Percentiles rank a stretch among this genome's conserved stretches.
Evolutionary conservation across 2,329 filamentous ascomycete genomes (phyloP).

Genomic region (Huntiella savannae): DNA sequence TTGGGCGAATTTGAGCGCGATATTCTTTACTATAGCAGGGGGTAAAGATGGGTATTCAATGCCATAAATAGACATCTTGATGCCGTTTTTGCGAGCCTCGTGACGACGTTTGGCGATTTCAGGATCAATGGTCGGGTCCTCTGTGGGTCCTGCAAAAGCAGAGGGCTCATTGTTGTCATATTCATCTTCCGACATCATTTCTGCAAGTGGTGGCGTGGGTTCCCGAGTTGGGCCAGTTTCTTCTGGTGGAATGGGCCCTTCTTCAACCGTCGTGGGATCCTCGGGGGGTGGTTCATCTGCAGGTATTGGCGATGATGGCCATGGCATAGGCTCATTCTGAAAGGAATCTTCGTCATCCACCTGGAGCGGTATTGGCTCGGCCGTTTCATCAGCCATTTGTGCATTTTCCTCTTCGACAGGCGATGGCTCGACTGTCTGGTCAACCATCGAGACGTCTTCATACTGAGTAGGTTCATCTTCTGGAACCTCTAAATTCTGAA

Average conservation of each 20-base stretch:
- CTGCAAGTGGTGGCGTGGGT: slow-evolving; percentile 1
- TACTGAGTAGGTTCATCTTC: slow-evolving; percentile 2
- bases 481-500: slow-evolving; percentile 7
- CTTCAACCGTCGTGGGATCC: too few species aligned
- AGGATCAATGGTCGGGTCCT: slow-evolving; percentile 3
- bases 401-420: neutral
- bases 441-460: slow-evolving; percentile 3
- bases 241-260: too few species aligned
- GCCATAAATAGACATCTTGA: slow-evolving; percentile 50
- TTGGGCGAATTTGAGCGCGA: slow-evolving; percentile 52
- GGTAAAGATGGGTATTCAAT: slow-evolving; percentile 61
- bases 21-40: slow-evolving; percentile 49
- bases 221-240: too few species aligned
- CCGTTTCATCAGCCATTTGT: neutral
- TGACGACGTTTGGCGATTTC: slow-evolving; percentile 3
- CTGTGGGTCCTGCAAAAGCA: neutral
- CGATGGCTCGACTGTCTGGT: too few species aligned
- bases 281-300: too few species aligned
- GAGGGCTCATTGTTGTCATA: slow-evolving; percentile 8
- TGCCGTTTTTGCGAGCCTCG: slow-evolving; percentile 21
- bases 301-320: too few species aligned
- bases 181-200: slow-evolving; percentile 9
- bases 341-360: too few species aligned
- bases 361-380: neutral
- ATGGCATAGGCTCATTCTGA: too few species aligned